Evolutionary conservation across 2,329 filamentous ascomycete genomes (phyloP), one percentile per base, ranked within the genome.

Genomic region (Penicillium sp.): DNA sequence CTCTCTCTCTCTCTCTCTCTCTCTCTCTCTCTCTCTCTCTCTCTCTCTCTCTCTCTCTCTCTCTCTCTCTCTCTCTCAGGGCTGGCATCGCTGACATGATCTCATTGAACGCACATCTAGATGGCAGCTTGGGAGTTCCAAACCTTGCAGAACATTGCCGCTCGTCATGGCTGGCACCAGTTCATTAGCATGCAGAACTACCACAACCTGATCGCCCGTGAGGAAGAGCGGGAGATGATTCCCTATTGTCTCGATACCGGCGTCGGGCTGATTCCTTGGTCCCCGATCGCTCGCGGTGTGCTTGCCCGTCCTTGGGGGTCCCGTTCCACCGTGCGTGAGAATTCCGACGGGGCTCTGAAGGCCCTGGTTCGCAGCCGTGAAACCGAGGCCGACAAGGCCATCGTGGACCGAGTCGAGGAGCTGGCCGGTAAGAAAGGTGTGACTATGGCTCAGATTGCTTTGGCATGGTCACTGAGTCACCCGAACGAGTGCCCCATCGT

Each of bases 391-490:
- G 79, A 82, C 51, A 65, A 74, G 59, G 67, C 69, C 63, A 82
- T 79, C 49, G 73, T 82, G 42, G 65, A 67, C 33, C 71, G 78
- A 0, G 77, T 83, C 2, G 74, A 83, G 63, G 76, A 84, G 61
- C 54, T 84, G 11, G 79, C 82, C 0, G 70, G 73, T 52, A 80
- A 81, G 66, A 75, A 76, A 55, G 75, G 72, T 0, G 73, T 78
- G 61, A 79, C 74, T 53, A 86, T 86, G 77, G 78, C 79, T 39
- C 77, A 84, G 47, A 77, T 87, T 18, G 76, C 80, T 1, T 73
- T 83, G 46, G 82, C 81, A 3, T 87, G 84, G 84, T 75, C 77
- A 48, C 68, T 79, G 54, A 72, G 75, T 53, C 71, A 73, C 52
- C 70, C 75, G 39, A 74, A 76, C 5, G 66, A 73, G 25, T 79